phyloP scores from a whole-genome alignment of 116 monocot genomes.

The Iris pallida region DNA sequence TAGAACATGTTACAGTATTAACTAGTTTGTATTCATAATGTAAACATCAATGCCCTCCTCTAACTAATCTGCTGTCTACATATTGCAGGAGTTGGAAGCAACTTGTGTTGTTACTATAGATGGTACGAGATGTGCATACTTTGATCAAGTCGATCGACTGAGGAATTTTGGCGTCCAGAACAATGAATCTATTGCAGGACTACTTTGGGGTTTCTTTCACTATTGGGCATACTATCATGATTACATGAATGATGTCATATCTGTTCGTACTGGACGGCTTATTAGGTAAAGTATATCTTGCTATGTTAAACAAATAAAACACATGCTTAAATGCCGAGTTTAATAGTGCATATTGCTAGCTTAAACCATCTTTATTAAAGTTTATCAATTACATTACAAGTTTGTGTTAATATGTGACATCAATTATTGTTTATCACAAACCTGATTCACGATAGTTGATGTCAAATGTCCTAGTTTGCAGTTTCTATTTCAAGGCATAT shows the following conservation, averaged over 20 bases:
- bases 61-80: background rate
- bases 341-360: no score
- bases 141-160: slow-evolving; percentile 59
- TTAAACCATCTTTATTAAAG: no score
- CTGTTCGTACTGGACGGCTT: slow-evolving; percentile 55
- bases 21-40: no score
- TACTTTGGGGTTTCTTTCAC: slow-evolving; percentile 76
- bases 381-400: no score
- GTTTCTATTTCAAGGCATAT: no score
- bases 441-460: no score
- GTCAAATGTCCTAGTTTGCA: no score
- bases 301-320: background rate
- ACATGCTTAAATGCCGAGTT: background rate
- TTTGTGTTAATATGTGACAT: no score
- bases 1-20: no score
- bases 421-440: no score
- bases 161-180: slow-evolving; percentile 50
- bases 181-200: slow-evolving; percentile 45
- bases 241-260: slow-evolving; percentile 65
- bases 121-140: slow-evolving; percentile 50
- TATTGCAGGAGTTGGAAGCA: slow-evolving; percentile 55
- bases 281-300: slow-evolving; percentile 39
- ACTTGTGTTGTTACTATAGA: slow-evolving; percentile 51
- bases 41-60: background rate
- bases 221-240: slow-evolving; percentile 84